phyloP scores from a whole-genome alignment of 306 rosid genomes.

The Luffa acutangula region DNA sequence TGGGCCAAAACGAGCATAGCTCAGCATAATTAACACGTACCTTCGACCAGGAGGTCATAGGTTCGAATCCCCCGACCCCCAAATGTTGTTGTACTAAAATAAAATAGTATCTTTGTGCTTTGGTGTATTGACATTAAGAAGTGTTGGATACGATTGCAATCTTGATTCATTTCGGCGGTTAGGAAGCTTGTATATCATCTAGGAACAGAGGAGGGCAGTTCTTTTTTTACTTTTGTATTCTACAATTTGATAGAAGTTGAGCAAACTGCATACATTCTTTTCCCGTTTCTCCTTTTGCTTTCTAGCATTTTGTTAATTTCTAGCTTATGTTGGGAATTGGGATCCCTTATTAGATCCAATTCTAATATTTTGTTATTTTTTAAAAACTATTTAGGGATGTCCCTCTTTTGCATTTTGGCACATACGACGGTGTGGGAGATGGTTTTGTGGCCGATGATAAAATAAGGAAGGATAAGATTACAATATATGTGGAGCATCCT shows the following conservation, averaged over 20 bases:
- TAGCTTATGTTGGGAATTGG: background rate
- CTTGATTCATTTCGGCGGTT: background rate
- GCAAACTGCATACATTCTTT: background rate
- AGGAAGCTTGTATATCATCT: background rate
- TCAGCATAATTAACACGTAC: too few relatives aligned
- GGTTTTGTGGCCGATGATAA: constrained; percentile 34
- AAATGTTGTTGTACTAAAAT: too few relatives aligned
- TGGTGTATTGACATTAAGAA: background rate
- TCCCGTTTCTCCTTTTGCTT: background rate
- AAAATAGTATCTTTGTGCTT: background rate
- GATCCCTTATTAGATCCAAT: background rate
- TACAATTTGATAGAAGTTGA: background rate
- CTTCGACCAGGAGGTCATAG: too few relatives aligned
- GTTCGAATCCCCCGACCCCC: too few relatives aligned
- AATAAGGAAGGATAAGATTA: constrained; percentile 61
- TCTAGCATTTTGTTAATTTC: background rate
- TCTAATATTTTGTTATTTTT: background rate
- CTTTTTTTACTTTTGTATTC: background rate
- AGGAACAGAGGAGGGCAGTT: background rate
- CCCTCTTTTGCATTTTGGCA: constrained; percentile 51
- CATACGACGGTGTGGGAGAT: constrained; percentile 37
- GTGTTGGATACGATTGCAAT: background rate
- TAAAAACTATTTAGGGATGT: constrained; percentile 46
- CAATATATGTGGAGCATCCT: constrained; percentile 83
- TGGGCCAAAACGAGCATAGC: background rate